Evolutionary conservation across 176 grass and related monocot genomes (phyloP), one percentile per base, ranked within the genome.

Genomic region (sorghum (Sorghum bicolor)): DNA sequence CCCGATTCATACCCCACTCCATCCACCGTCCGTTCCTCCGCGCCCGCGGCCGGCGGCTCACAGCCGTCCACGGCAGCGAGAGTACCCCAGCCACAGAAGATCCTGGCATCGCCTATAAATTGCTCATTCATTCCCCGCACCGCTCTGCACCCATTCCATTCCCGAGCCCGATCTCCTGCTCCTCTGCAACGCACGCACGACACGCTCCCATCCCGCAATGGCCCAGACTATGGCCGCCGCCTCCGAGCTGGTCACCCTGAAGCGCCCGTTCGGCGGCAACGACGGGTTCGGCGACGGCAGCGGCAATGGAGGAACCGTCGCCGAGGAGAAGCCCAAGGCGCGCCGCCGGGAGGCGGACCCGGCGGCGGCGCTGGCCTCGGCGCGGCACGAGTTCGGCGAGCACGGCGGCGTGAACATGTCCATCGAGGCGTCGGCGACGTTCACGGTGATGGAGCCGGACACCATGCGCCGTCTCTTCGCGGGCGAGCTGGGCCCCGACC

Each of bases 361-460:
- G 1, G 96, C 93, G 22, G 91, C 89, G 22, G 89, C 93, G 25
- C 87, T 98, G 63, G 96, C 96, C 6, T 85, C 67, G 69, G 93
- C 87, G 41, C 91, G 96, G 0, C 96, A 98, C 82, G 96, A 98
- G 86, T 98, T 98, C 69, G 96, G 96, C 2, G 96, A 98, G 91
- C 91, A 98, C 70, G 96, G 96, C 30, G 96, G 96, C 34, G 93
- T 98, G 67, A 98, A 98, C 91, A 98, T 98, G 96, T 98, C 96
- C 53, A 98, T 98, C 84, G 96, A 98, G 93, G 96, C 96, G 64
- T 98, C 96, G 10, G 96, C 96, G 31, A 98, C 96, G 68, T 98
- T 98, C 96, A 98, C 96, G 9, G 96, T 95, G 82, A 98, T 98
- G 96, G 96, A 98, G 83, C 85, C 96, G 2, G 96, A 98, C 30